phyloP scores from a whole-genome alignment of 2,329 filamentous ascomycete species.

The Ascochyta lentis region DNA sequence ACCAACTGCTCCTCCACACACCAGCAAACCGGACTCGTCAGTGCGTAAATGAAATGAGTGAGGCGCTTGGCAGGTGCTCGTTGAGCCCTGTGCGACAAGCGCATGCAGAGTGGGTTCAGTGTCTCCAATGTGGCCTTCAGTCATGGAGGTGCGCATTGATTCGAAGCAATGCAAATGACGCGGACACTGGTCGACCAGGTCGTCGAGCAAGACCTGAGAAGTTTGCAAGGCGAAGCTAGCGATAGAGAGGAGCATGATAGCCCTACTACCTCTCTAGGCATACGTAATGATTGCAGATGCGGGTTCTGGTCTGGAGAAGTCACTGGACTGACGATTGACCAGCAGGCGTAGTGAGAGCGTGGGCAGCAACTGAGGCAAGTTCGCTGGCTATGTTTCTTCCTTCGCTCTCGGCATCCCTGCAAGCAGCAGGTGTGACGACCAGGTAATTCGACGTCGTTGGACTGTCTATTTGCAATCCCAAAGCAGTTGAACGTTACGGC shows the following conservation, averaged over 20 bases:
- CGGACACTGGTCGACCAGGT: background rate
- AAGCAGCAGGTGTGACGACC: slow-evolving; percentile 6
- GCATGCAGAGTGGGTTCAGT: background rate
- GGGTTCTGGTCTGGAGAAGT: background rate
- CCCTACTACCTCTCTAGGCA: background rate
- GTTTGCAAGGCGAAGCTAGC: background rate
- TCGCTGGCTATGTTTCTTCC: slow-evolving; percentile 34
- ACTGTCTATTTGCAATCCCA: slow-evolving; percentile 21
- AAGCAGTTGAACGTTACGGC: slow-evolving; percentile 9
- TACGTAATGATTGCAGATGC: background rate
- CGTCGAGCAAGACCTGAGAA: background rate
- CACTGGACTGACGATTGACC: background rate
- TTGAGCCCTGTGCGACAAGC: slow-evolving; percentile 1
- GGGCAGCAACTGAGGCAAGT: slow-evolving; percentile 1
- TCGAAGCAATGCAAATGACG: slow-evolving; percentile 4
- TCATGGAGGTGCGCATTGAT: background rate
- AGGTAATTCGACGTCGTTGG: slow-evolving; percentile 10
- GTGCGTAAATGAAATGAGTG: background rate
- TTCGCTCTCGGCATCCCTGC: slow-evolving; percentile 21
- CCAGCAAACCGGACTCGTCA: background rate
- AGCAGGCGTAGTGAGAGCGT: background rate
- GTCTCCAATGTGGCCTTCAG: background rate
- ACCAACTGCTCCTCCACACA: background rate
- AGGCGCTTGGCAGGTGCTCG: background rate
- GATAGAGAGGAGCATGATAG: background rate